A percentile compares a stretch with the other conserved stretches of the same genome.
These are phyloP conservation scores for Populus alba DNA, from an alignment of 345 rosid genomes.

Conservation along the genomic window DNA sequence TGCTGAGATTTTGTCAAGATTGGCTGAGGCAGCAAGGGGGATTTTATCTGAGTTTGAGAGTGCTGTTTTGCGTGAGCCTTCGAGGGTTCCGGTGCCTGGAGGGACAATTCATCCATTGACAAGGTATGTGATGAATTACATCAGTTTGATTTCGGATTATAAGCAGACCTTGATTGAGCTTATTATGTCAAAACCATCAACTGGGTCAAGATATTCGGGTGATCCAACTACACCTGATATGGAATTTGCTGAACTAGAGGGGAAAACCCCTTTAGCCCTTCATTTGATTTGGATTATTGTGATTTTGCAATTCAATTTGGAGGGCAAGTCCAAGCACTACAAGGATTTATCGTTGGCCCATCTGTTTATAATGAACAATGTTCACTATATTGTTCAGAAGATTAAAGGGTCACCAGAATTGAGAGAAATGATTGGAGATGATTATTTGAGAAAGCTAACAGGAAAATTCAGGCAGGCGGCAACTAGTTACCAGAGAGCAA, in stretches of 20 bases:
- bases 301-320: constrained; percentile 80
- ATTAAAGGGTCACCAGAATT: constrained; percentile 75
- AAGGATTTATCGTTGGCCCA: constrained; percentile 66
- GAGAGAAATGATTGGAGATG: constrained; percentile 89
- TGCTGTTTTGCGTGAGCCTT: constrained; percentile 75
- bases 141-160: constrained; percentile 86
- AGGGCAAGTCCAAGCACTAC: constrained; percentile 76
- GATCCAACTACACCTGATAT: constrained; percentile 72
- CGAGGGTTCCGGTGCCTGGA: constrained; percentile 72
- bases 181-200: constrained; percentile 72
- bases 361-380: constrained; percentile 90
- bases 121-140: constrained; percentile 94
- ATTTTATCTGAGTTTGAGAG: constrained; percentile 82
- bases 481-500: constrained; percentile 76
- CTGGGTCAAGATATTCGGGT: constrained; percentile 67
- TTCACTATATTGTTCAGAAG: constrained; percentile 85
- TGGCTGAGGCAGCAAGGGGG: constrained; percentile 84
- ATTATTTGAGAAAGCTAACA: constrained; percentile 63
- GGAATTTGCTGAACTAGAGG: constrained; percentile 72
- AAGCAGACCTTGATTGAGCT: constrained; percentile 71
- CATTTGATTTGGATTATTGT: constrained; percentile 93
- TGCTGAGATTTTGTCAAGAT: constrained; percentile 67
- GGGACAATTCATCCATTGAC: constrained; percentile 95
- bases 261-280: constrained; percentile 61
- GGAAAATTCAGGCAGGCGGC: constrained; percentile 78